Evolutionary conservation across 805 yeast species (phyloP), one percentile per base, ranked within the genome.

Genomic region (Metschnikowia koreensis): DNA sequence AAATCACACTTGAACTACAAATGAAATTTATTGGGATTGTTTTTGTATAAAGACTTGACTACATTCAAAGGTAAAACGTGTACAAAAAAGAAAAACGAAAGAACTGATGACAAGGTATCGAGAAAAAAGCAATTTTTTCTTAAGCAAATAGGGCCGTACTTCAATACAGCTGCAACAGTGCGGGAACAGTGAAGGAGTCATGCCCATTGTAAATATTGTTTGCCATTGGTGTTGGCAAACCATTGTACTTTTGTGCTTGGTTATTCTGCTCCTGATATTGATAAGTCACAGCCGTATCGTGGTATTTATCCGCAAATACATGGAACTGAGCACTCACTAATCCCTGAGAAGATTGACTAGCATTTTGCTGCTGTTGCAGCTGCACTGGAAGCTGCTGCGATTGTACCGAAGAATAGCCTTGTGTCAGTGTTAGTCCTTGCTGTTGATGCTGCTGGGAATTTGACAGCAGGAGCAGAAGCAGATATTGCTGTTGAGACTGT

Each of bases 161-260:
- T 50, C 44, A 48, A 48, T 50, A 48, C 52, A 51, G 56, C 39
- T 47, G 52, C 54, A 50, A 50, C 54, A 53, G 55, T 27, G 52
- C 27, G 5, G 52, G 55, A 36, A 48, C 47, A 12, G 52, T 12
- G 41, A 34, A 50, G 31, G 44, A 11, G 28, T 50, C 53, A 29
- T 41, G 49, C n/a, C 50, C 50, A 22, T 31, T 46, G 31, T 46
- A 46, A 15, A 38, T 31, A 10, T 13, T 42, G 44, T 27, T 46
- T 7, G 44, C 27, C 45, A 47, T 26, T 11, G 50, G 54, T 11
- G 45, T 31, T 6, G 54, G 50, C 45, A 47, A 51, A 7, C 47
- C 42, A 8, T 29, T 38, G 42, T 45, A 50, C 26, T 48, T 48
- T 22, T 48, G 48, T 28, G 37, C 41, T 31, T 45, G 48, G 11